phyloP scores from a whole-genome alignment of 2,329 filamentous ascomycete species.

The Pseudofabraea citricarpa region DNA sequence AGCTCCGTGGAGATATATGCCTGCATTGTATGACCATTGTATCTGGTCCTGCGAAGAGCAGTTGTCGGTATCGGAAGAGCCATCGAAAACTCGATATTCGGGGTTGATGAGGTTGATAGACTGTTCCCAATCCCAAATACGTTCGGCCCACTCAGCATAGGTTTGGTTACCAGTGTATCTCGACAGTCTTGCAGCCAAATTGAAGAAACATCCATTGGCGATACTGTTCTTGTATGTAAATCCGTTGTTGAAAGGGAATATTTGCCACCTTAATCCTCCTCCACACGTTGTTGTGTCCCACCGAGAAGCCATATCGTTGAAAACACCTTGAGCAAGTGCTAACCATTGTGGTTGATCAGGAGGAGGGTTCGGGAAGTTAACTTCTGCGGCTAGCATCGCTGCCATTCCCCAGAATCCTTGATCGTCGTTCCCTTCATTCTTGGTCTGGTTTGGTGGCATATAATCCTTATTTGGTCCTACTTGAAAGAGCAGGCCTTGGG shows the following conservation, averaged over 20 bases:
- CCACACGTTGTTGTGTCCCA: constrained; percentile 66
- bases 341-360: constrained; percentile 58
- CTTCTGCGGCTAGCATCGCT: constrained; percentile 65
- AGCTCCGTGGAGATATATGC: constrained; percentile 61
- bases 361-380: constrained; percentile 54
- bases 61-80: constrained; percentile 48
- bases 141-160: constrained; percentile 72
- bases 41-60: constrained; percentile 53
- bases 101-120: constrained; percentile 53
- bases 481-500: constrained; percentile 67
- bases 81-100: constrained; percentile 57
- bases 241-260: constrained; percentile 77
- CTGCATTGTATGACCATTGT: constrained; percentile 67
- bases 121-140: constrained; percentile 65
- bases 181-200: constrained; percentile 60
- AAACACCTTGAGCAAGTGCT: constrained; percentile 70
- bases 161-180: constrained; percentile 74
- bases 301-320: constrained; percentile 68
- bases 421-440: constrained; percentile 67
- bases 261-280: constrained; percentile 81
- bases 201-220: constrained; percentile 57
- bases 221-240: constrained; percentile 71
- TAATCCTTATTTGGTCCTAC: constrained; percentile 68
- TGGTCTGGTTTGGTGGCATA: constrained; percentile 69
- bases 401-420: constrained; percentile 71